Base-by-base conservation (phyloP, 495 filamentous ascomycete species). In the Hyaloscypha variabilis region DNA sequence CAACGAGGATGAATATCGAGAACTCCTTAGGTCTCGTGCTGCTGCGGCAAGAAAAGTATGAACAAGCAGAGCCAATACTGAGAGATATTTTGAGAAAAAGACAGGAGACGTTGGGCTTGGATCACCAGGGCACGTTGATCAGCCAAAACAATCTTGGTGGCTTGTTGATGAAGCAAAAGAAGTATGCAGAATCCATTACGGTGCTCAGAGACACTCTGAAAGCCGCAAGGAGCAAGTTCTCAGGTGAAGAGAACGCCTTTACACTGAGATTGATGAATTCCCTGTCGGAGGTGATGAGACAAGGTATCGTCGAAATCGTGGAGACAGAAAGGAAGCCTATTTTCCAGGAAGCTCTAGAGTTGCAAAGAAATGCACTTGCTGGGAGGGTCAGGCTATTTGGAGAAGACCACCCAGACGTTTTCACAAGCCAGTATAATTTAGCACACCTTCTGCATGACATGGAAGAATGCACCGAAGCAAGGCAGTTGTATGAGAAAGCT, bases 101-200 rank as follows among this genome's bases (percentile, higher is more conserved):
- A 30, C 11, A 70, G 17, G 70, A 75, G 58, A 42, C 53, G n/a
- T 66, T 63, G 42, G 66, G 71, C 21, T 66, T 69, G 24, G 50
- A 64, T 24, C 29, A 68, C 36, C 65, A 66, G 64, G 55, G 34
- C 3, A 34, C 13, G 31, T 21, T 58, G 29, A 34, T 31, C 3
- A 34, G 54, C 54, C 23, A 28, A 21, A 58, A 58, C 28, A 58
- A 58, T 21, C 25, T 58, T 3, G 54, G 11, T n/a, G 54, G 54
- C 28, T 6, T 31, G n/a, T 34, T 34, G 29, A 30, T 58, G 54
- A 58, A 28, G 29, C 28, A 30, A 21, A 29, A 58, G n/a, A 58
- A 58, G 13, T 58, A 31, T 21, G 14, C 1, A 8, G 54, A 58
- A 11, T 58, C 54, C 1, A 8, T 3, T 3, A 34, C 8, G 11